These are phyloP conservation scores for Rostrohypoxylon terebratum DNA, from an alignment of 495 filamentous ascomycete genomes.

Conservation along the genomic window DNA sequence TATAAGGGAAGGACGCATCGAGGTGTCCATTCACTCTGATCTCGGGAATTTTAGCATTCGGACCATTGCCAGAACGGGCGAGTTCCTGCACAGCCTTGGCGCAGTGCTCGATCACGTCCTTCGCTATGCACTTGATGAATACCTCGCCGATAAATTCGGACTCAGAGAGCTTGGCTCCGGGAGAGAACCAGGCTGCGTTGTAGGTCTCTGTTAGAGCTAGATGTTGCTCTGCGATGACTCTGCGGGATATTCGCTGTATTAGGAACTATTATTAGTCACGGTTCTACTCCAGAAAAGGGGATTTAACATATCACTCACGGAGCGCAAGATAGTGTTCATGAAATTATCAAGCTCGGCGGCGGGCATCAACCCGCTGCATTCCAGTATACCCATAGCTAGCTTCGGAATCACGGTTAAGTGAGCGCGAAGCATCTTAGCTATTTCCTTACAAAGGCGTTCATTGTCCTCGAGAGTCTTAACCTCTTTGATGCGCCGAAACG, in stretches of 20 bases:
- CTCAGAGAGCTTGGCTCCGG: slow-evolving; percentile 77
- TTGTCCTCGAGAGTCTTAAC: slow-evolving; percentile 91
- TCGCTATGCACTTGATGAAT: slow-evolving; percentile 92
- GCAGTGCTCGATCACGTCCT: slow-evolving; percentile 87
- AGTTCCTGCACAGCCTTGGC: slow-evolving; percentile 77
- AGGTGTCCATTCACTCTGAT: slow-evolving; percentile 89
- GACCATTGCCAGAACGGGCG: slow-evolving; percentile 75
- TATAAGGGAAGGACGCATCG: slow-evolving; percentile 93
- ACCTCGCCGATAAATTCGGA: slow-evolving; percentile 94
- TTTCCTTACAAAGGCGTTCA: slow-evolving; percentile 83
- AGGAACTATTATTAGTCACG: not conserved
- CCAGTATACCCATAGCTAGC: slow-evolving; percentile 91
- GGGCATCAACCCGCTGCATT: slow-evolving; percentile 83
- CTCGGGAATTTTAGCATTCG: slow-evolving; percentile 75
- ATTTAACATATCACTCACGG: slow-evolving; percentile 65
- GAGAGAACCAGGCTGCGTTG: slow-evolving; percentile 91
- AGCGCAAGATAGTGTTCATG: slow-evolving; percentile 93
- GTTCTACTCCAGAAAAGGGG: not conserved
- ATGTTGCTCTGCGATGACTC: slow-evolving; percentile 98
- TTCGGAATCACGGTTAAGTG: slow-evolving; percentile 94
- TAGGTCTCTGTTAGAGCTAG: slow-evolving; percentile 97
- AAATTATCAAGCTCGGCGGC: slow-evolving; percentile 86
- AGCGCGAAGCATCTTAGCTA: slow-evolving; percentile 82
- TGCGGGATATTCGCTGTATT: slow-evolving; percentile 84
- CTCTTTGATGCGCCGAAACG: slow-evolving; percentile 82